Conservation (phyloP, 345 rosid species). For the Camelina laxa region DNA sequence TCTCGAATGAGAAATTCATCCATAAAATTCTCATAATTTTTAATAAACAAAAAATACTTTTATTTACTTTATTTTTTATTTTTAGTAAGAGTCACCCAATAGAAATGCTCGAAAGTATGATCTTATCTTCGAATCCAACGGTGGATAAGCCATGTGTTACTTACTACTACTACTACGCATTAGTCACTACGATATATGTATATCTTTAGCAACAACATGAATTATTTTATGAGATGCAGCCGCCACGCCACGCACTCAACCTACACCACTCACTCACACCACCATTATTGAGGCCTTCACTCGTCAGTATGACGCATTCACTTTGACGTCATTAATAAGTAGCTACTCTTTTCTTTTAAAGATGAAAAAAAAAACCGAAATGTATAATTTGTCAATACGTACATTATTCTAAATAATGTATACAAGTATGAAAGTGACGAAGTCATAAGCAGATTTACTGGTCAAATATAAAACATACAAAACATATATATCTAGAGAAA, state of each 20-base stretch:
- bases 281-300: conserved; percentile 40
- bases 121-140: conserved; percentile 38
- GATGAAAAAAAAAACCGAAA: background rate
- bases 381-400: background rate
- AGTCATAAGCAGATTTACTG: too few relatives aligned
- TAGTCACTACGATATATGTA: background rate
- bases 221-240: conserved; percentile 12
- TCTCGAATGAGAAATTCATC: too few relatives aligned
- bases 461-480: background rate
- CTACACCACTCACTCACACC: conserved; percentile 12
- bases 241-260: conserved; percentile 26
- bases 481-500: background rate
- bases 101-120: background rate
- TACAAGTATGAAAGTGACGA: too few relatives aligned
- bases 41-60: too few relatives aligned
- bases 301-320: conserved; percentile 31
- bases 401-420: background rate
- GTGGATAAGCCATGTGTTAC: conserved; percentile 14
- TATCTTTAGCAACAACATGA: conserved; percentile 23
- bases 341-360: background rate
- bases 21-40: too few relatives aligned
- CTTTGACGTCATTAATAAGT: conserved; percentile 6
- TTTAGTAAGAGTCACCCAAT: too few relatives aligned
- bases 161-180: background rate
- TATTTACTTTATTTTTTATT: too few relatives aligned